A percentile compares a stretch with the other conserved stretches of the same genome.
phyloP scores from a whole-genome alignment of 441 rosid genomes.

The Kokia cookei region DNA sequence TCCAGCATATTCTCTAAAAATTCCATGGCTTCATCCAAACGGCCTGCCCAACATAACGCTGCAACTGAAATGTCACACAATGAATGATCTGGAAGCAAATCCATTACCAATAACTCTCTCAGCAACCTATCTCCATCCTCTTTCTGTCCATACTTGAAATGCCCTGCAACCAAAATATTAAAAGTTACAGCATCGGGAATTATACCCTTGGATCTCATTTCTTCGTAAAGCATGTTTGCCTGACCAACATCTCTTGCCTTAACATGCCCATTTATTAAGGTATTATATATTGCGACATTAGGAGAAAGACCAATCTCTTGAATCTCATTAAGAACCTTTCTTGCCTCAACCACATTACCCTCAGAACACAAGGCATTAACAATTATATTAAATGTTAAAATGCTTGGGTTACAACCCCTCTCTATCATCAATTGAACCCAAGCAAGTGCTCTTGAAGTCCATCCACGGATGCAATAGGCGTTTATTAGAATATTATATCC shows the following conservation, averaged over 20 bases:
- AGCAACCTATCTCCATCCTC: conserved; percentile 45
- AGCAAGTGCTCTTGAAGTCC: conserved; percentile 29
- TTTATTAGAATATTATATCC: conserved; percentile 55
- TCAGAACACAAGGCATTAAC: conserved; percentile 48
- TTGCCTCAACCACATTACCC: conserved; percentile 56
- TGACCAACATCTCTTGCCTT: conserved; percentile 54
- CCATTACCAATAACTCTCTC: conserved; percentile 28
- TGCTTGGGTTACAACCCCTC: conserved; percentile 46
- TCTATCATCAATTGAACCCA: conserved; percentile 51
- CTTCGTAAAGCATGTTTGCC: conserved; percentile 47
- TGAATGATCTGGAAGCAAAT: conserved; percentile 30
- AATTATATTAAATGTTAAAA: conserved; percentile 40
- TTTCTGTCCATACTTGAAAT: conserved; percentile 48
- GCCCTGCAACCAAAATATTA: conserved; percentile 57
- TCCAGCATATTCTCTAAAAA: conserved; percentile 44
- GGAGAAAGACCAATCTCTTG: conserved; percentile 40
- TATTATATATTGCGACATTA: conserved; percentile 40
- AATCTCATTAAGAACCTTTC: conserved; percentile 42
- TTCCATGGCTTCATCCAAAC: conserved; percentile 45
- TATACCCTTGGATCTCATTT: conserved; percentile 47
- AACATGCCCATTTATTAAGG: conserved; percentile 64
- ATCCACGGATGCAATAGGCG: conserved; percentile 43
- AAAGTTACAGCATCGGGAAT: conserved; percentile 60
- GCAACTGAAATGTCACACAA: conserved; percentile 45
- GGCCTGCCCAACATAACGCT: conserved; percentile 64